These are phyloP conservation scores for Wallemia mellicola DNA, from an alignment of 1,284 basidiomycete genomes.

Conservation along the genomic window DNA sequence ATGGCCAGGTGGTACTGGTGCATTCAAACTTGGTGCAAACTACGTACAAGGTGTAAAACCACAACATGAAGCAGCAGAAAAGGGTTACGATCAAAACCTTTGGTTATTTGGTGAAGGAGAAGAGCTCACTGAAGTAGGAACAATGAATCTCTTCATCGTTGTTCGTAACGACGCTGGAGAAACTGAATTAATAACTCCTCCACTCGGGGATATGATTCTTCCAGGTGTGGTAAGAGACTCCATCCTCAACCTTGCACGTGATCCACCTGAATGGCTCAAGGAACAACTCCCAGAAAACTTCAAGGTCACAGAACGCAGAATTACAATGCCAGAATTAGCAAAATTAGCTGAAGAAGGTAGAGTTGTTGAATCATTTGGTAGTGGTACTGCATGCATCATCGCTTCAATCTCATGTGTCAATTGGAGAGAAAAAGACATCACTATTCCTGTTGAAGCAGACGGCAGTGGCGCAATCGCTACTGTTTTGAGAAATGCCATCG, in stretches of 20 bases:
- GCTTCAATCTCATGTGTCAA: not conserved
- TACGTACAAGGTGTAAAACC: constrained; percentile 71
- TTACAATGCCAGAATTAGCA: constrained; percentile 68
- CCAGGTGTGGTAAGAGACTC: constrained; percentile 89
- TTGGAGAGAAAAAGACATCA: not conserved
- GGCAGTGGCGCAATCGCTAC: not conserved
- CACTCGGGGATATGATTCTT: constrained; percentile 78
- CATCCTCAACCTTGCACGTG: constrained; percentile 48
- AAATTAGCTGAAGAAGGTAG: constrained; percentile 34
- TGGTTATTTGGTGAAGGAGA: constrained; percentile 77
- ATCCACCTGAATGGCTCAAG: constrained; percentile 31
- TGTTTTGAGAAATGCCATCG: not conserved
- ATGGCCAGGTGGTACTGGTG: constrained; percentile 69
- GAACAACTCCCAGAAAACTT: constrained; percentile 27
- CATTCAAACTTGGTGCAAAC: constrained; percentile 67
- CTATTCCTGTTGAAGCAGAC: not conserved
- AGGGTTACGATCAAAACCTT: constrained; percentile 78
- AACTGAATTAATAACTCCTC: constrained; percentile 61
- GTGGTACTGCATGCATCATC: constrained; percentile 52
- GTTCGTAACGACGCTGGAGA: constrained; percentile 33
- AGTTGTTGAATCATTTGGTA: constrained; percentile 73
- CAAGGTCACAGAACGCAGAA: constrained; percentile 45
- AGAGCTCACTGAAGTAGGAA: constrained; percentile 58
- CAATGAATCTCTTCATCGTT: constrained; percentile 86
- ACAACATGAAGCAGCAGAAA: constrained; percentile 48